A percentile compares a stretch with the other conserved stretches of the same genome.
Evolutionary conservation across 78 protist genomes (phyloP).

Genomic region (Speleostelium caveatum): DNA sequence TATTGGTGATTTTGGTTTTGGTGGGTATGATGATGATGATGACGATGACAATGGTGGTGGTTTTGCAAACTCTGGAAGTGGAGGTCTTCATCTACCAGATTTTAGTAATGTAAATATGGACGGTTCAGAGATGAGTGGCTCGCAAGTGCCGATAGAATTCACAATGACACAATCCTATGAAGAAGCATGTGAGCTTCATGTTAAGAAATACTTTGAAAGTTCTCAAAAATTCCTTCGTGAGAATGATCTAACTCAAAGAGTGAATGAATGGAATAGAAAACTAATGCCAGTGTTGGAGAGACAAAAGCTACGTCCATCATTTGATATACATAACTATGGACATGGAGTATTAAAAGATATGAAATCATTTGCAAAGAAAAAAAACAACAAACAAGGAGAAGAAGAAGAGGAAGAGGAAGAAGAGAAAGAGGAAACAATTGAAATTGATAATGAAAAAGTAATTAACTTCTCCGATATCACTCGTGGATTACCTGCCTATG

Average conservation of each 20-base stretch:
- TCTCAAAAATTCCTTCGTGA: conserved; percentile 52
- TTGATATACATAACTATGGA: conserved; percentile 54
- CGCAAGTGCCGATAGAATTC: not conserved
- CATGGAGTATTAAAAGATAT: conserved; percentile 6
- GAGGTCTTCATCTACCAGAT: not conserved
- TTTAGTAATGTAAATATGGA: not conserved
- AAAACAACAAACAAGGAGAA: not conserved
- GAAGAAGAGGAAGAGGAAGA: conserved; percentile 3
- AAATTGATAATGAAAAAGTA: not conserved
- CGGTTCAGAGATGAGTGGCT: not conserved
- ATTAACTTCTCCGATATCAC: conserved; percentile 26
- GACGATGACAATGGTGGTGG: not conserved
- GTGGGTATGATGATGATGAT: not conserved
- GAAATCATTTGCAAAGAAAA: conserved; percentile 2
- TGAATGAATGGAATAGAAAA: conserved; percentile 66
- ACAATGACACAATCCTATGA: conserved; percentile 24
- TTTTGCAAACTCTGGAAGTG: not conserved
- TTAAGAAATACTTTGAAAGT: conserved; percentile 41
- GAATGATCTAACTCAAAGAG: conserved; percentile 34
- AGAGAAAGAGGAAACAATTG: not conserved
- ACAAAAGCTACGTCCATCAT: conserved; percentile 43
- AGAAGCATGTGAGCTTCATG: conserved; percentile 15
- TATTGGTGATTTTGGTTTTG: not conserved
- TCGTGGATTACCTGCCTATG: not conserved
- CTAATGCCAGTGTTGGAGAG: conserved; percentile 52